Percentiles rank a stretch among this genome's conserved stretches.
phyloP scores from a whole-genome alignment of 2,329 filamentous ascomycete genomes.

The Curvularia hawaiiensis region DNA sequence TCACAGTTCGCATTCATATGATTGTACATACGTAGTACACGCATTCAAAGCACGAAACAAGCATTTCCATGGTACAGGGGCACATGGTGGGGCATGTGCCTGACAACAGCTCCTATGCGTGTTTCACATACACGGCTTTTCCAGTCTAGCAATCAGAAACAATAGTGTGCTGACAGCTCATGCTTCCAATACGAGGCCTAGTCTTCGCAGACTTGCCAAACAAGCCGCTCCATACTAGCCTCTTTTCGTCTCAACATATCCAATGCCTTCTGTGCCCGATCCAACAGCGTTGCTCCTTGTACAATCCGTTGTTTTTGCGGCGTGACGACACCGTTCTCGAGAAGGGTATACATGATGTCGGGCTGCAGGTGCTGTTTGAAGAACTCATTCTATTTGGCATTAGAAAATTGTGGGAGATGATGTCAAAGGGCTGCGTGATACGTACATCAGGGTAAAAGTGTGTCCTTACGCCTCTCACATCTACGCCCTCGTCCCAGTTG shows the following conservation, averaged over 20 bases:
- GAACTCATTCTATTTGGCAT: constrained; percentile 55
- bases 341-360: constrained; percentile 59
- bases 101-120: neutral
- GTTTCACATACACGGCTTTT: neutral
- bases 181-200: neutral
- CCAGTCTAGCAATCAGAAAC: neutral
- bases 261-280: constrained; percentile 52
- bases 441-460: constrained; percentile 59
- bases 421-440: neutral
- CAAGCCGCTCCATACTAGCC: constrained; percentile 53
- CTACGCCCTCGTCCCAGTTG: constrained; percentile 60
- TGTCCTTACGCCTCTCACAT: constrained; percentile 60
- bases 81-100: neutral
- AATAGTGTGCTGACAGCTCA: neutral
- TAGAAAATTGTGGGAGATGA: neutral
- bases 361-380: constrained; percentile 61
- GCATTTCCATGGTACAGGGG: neutral
- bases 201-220: constrained; percentile 41
- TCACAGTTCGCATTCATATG: neutral
- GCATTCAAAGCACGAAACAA: neutral
- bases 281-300: constrained; percentile 50
- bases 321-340: constrained; percentile 48
- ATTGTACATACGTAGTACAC: neutral
- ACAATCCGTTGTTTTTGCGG: constrained; percentile 51
- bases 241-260: constrained; percentile 51